phyloP scores from a whole-genome alignment of 495 filamentous ascomycete genomes.

The Usnea hakonensis region DNA sequence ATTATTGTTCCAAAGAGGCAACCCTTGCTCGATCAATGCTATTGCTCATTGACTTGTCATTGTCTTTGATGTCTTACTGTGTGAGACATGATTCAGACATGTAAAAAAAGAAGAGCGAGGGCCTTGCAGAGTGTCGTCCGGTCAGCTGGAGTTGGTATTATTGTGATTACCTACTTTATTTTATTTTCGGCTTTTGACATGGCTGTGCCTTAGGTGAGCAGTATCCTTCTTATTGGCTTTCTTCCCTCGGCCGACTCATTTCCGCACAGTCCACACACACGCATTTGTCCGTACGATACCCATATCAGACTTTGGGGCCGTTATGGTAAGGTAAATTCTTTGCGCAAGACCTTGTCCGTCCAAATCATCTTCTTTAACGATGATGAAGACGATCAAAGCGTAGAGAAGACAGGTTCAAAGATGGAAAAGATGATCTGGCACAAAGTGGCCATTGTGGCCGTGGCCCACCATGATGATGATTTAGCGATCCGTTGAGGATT shows the following conservation, averaged over 20 bases:
- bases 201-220: conserved; percentile 12
- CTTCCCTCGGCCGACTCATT: neutral
- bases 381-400: neutral
- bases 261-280: conserved; percentile 1
- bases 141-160: neutral
- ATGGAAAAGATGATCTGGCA: neutral
- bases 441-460: neutral
- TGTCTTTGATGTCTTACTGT: too few relatives aligned
- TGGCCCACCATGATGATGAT: neutral
- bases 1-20: neutral
- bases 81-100: too few relatives aligned
- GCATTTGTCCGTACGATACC: neutral
- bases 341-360: too few relatives aligned
- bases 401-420: neutral
- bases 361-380: too few relatives aligned
- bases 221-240: neutral
- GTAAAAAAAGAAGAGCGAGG: neutral
- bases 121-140: neutral
- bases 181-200: neutral
- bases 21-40: neutral
- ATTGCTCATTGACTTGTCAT: neutral
- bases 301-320: neutral
- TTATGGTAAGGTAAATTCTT: neutral
- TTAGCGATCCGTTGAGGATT: neutral
- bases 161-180: neutral